Conservation (phyloP, 2,329 filamentous ascomycete genomes). For the Fusarium oligoseptatum region DNA sequence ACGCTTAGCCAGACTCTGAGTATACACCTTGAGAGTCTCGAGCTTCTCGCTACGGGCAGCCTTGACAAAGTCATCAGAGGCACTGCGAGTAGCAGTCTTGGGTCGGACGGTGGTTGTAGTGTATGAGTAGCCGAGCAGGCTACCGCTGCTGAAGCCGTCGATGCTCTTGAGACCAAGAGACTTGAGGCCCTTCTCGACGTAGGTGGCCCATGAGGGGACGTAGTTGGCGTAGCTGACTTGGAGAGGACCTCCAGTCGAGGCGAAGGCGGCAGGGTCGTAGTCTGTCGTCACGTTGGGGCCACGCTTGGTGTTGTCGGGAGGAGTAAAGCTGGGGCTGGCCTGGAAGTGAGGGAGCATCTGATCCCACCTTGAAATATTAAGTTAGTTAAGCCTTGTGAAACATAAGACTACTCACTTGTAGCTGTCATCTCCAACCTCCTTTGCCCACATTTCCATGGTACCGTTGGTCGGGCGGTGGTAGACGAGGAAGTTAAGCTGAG, state of each 20-base stretch:
- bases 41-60: conserved; percentile 42
- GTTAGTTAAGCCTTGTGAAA: accelerated
- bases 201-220: conserved; percentile 38
- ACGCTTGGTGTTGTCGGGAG: conserved; percentile 38
- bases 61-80: conserved; percentile 46
- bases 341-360: conserved; percentile 47
- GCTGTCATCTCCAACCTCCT: conserved; percentile 47
- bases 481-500: conserved; percentile 54
- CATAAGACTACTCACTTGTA: conserved; percentile 28
- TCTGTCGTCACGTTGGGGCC: conserved; percentile 39
- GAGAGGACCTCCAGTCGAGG: conserved; percentile 37
- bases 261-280: conserved; percentile 47
- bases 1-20: conserved; percentile 57
- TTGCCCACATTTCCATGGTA: conserved; percentile 48
- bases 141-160: conserved; percentile 39
- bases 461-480: conserved; percentile 50
- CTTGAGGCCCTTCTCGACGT: conserved; percentile 43
- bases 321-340: conserved; percentile 44
- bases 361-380: conserved; percentile 20
- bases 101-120: conserved; percentile 36
- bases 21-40: conserved; percentile 56
- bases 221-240: conserved; percentile 47
- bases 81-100: conserved; percentile 42
- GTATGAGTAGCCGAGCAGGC: conserved; percentile 44
- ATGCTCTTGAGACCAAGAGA: conserved; percentile 45